Evolutionary conservation across 345 rosid species (phyloP).

Genomic region (Arabidopsis suecica): DNA sequence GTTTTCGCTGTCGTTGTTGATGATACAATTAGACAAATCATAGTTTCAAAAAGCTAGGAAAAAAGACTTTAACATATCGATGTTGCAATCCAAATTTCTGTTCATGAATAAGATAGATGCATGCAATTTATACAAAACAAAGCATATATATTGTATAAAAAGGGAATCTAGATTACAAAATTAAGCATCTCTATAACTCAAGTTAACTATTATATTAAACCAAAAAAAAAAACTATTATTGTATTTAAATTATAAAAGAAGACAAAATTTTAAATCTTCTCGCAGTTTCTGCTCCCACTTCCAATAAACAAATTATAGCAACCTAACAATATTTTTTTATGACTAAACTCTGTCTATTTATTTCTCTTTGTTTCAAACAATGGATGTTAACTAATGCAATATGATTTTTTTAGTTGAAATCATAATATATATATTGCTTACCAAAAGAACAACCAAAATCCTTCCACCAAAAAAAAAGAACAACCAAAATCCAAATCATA

Average conservation of each 20-base stretch:
- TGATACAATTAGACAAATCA: background rate
- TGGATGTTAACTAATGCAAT: background rate
- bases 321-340: background rate
- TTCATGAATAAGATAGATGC: slow-evolving; percentile 3
- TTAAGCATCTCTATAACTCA: background rate
- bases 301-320: background rate
- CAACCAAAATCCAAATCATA: no score
- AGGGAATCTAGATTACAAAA: background rate
- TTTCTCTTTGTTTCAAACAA: background rate
- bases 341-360: background rate
- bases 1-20: background rate
- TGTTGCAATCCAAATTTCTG: background rate
- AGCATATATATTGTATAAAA: background rate
- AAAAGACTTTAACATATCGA: background rate
- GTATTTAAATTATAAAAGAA: background rate
- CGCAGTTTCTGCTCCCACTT: slow-evolving; percentile 9
- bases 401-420: no score
- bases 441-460: no score
- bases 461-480: no score
- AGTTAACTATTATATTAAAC: no score
- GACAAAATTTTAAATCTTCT: background rate
- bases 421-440: no score
- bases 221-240: background rate
- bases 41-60: background rate
- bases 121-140: background rate